Base-by-base conservation (phyloP, 2,329 filamentous ascomycete genomes). In the Scopulariopsis brevicaulis region DNA sequence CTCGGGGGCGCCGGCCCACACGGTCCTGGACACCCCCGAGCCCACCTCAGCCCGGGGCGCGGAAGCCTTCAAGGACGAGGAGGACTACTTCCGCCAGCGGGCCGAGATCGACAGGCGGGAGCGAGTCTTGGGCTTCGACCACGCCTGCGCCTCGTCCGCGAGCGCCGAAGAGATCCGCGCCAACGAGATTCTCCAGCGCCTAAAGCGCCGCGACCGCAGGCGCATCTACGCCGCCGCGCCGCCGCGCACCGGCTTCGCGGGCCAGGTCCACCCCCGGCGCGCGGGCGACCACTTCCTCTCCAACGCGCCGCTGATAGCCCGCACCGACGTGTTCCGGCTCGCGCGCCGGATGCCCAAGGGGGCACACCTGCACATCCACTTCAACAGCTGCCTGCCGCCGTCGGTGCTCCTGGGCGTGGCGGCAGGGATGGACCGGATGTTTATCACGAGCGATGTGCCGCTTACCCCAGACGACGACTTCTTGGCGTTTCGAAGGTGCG, bases 351-450 rank as follows among this genome's bases (percentile, higher is more conserved):
- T 88, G 74, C 87, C 87, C 50, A 91, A 91, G 68, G 87, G 86
- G 2, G 79, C 80, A 0, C 84, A 90, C 66, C 73, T 90, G 25
- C 87, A 91, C 68, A 80, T 90, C 25, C 87, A 91, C 68, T 90
- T 89, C 74, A 91, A 90, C 67, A 80, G 87, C n/a, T 88, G 86
- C 60, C 73, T 90, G 4, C 73, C 76, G 15, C 85, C 86, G 11
- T 68, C 74, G 1, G 76, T 83, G 5, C 73, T 90, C 22, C 73
- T 90, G 14, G 69, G 73, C 25, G 74, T 74, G 63, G 81, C 73
- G 62, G 79, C 74, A 73, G 74, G 61, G 5, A 82, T 85, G 74
- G 65, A 77, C 1, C 79, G 79, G 62, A 89, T 91, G 84, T 89
- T 83, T 65, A 84, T 90, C 63, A 82, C 79, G 59, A 88, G 84